Evolutionary conservation across 2,329 filamentous ascomycete species (phyloP).

Genomic region (Scleromitrula shiraiana): DNA sequence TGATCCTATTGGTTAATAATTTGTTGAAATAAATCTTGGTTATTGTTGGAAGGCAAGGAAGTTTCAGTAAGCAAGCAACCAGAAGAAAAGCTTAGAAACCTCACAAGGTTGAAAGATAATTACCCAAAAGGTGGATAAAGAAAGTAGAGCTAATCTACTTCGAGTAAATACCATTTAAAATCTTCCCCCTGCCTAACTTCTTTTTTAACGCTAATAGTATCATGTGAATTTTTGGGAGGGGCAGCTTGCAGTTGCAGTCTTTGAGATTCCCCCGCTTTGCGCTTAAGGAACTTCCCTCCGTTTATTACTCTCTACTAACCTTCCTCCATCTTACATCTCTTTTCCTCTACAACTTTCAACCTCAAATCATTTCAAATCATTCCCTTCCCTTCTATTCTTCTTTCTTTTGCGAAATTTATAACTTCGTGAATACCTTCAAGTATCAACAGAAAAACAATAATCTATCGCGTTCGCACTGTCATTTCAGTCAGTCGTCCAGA

Average conservation of each 20-base stretch:
- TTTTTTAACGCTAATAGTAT: too few species aligned
- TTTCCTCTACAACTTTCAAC: neutral
- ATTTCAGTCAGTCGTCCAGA: conserved; percentile 28
- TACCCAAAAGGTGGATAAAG: too few species aligned
- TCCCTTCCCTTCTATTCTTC: conserved; percentile 3
- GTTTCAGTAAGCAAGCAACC: too few species aligned
- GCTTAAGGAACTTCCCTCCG: conserved; percentile 11
- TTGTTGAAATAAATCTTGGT: too few species aligned
- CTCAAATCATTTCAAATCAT: neutral
- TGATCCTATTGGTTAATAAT: too few species aligned
- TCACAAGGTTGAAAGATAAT: too few species aligned
- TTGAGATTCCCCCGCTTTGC: conserved; percentile 7
- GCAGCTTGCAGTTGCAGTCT: conserved; percentile 2
- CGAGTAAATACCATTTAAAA: too few species aligned
- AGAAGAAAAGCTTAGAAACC: too few species aligned
- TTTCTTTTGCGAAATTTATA: neutral
- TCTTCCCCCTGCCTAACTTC: too few species aligned
- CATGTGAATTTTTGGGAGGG: conserved; percentile 1
- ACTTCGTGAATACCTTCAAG: neutral
- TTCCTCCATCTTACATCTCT: conserved; percentile 2
- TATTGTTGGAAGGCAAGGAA: too few species aligned
- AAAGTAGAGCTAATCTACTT: too few species aligned
- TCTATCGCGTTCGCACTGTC: conserved; percentile 25
- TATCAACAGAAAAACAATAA: conserved; percentile 6
- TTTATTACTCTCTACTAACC: too few species aligned